These are phyloP conservation scores for Talaromyces proteolyticus DNA, from an alignment of 495 filamentous ascomycete genomes.

Conservation along the genomic window DNA sequence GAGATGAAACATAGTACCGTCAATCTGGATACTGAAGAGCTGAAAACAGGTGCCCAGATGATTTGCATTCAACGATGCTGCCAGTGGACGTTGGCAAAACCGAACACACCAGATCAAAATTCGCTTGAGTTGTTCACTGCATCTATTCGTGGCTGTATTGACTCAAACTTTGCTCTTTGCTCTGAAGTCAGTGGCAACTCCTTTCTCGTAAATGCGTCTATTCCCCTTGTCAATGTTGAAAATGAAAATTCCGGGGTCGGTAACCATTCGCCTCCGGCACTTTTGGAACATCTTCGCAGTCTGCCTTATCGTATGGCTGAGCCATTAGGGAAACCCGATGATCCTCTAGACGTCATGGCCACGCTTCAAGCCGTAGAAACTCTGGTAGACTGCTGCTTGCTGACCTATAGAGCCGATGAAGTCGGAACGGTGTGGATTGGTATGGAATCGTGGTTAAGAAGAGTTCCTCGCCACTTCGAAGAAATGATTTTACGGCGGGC, in stretches of 20 bases:
- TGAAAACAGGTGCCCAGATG: constrained; percentile 10
- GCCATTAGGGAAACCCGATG: constrained; percentile 14
- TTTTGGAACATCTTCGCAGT: constrained; percentile 11
- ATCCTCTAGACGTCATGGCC: constrained; percentile 10
- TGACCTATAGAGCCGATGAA: too few species aligned
- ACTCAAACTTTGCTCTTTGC: background rate
- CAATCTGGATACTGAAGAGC: constrained; percentile 6
- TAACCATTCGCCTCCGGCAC: background rate
- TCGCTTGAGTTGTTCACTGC: background rate
- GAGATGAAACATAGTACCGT: background rate
- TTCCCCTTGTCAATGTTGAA: background rate
- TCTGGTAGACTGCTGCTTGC: too few species aligned
- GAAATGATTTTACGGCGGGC: too few species aligned
- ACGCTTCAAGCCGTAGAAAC: too few species aligned
- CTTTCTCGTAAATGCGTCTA: background rate
- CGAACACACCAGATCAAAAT: constrained; percentile 1
- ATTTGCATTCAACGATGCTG: constrained; percentile 10
- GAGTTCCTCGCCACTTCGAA: too few species aligned
- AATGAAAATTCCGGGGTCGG: background rate
- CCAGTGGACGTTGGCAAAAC: constrained; percentile 10
- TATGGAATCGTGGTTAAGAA: too few species aligned
- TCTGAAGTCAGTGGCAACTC: background rate
- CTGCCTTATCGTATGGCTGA: constrained; percentile 20
- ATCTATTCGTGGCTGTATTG: constrained; percentile 3
- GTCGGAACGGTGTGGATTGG: too few species aligned